phyloP scores from a whole-genome alignment of 495 filamentous ascomycete genomes.

The Cladorrhinum samala region DNA sequence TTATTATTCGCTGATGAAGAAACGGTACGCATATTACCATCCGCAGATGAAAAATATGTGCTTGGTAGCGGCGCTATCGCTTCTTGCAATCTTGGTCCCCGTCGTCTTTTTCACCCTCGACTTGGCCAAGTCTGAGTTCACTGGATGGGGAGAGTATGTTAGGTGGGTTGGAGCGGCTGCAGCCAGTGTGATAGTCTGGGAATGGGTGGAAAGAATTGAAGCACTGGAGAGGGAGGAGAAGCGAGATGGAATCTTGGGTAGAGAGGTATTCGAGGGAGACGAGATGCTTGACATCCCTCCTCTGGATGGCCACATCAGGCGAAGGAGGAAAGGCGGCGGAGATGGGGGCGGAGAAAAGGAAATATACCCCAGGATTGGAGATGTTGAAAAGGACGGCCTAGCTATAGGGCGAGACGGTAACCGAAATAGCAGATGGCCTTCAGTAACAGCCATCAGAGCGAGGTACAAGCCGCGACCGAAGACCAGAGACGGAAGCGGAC shows the following conservation, averaged over 20 bases:
- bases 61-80: slow-evolving; percentile 72
- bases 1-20: slow-evolving; percentile 89
- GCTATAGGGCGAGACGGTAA: slow-evolving; percentile 13
- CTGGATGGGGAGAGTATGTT: slow-evolving; percentile 95
- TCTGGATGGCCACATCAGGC: slow-evolving; percentile 31
- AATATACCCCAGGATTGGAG: slow-evolving; percentile 2
- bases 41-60: slow-evolving; percentile 87
- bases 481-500: slow-evolving; percentile 19
- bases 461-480: slow-evolving; percentile 34
- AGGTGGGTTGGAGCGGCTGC: slow-evolving; percentile 95
- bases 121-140: slow-evolving; percentile 77
- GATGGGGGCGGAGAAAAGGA: slow-evolving; percentile 26
- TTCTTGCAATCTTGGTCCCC: slow-evolving; percentile 76
- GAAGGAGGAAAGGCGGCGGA: slow-evolving; percentile 25
- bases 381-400: slow-evolving; percentile 16
- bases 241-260: slow-evolving; percentile 88
- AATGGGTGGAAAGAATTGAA: slow-evolving; percentile 99
- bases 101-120: slow-evolving; percentile 95
- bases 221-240: slow-evolving; percentile 91
- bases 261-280: slow-evolving; percentile 94
- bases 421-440: slow-evolving; percentile 40
- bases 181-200: slow-evolving; percentile 96
- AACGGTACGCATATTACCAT: slow-evolving; percentile 89
- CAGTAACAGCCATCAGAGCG: slow-evolving; percentile 35
- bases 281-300: slow-evolving; percentile 82